Conservation (phyloP, 331 rosid genomes). For the Prunus yedoensis region DNA sequence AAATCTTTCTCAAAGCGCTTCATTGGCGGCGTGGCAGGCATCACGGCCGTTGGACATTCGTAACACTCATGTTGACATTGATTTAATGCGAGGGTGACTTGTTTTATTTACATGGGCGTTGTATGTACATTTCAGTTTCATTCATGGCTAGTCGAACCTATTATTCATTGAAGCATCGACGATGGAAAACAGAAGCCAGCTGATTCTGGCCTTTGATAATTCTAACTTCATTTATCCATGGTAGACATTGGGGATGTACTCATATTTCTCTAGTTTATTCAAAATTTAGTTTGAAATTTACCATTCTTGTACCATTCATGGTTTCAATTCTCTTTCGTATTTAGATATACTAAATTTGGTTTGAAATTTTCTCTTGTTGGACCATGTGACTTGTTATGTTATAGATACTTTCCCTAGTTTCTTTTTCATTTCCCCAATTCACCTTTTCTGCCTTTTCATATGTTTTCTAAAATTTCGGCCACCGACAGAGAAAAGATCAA, state of each 20-base stretch:
- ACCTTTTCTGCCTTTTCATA: background rate
- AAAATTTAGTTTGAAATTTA: constrained; percentile 32
- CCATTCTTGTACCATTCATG: constrained; percentile 22
- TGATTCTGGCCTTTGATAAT: constrained; percentile 37
- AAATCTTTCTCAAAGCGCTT: constrained; percentile 51
- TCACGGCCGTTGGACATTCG: constrained; percentile 76
- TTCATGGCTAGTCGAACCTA: constrained; percentile 39
- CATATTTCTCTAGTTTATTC: constrained; percentile 38
- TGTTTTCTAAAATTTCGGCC: background rate
- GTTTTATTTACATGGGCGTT: constrained; percentile 19
- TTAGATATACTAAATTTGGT: background rate
- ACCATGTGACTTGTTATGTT: too few species aligned
- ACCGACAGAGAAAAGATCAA: background rate
- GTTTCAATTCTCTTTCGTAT: background rate
- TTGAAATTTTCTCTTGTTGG: too few species aligned
- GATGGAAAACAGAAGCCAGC: constrained; percentile 30
- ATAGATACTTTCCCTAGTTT: too few species aligned
- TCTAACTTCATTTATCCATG: constrained; percentile 39
- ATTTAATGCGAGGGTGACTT: constrained; percentile 91
- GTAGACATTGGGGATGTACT: constrained; percentile 46
- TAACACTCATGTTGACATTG: constrained; percentile 71
- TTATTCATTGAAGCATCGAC: constrained; percentile 28
- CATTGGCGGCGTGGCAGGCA: constrained; percentile 68
- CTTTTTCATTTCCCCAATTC: background rate
- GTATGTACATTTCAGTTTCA: constrained; percentile 39